Evolutionary conservation across 768 basidiomycete species (phyloP).

Genomic region (Leccinum pellstonianum): DNA sequence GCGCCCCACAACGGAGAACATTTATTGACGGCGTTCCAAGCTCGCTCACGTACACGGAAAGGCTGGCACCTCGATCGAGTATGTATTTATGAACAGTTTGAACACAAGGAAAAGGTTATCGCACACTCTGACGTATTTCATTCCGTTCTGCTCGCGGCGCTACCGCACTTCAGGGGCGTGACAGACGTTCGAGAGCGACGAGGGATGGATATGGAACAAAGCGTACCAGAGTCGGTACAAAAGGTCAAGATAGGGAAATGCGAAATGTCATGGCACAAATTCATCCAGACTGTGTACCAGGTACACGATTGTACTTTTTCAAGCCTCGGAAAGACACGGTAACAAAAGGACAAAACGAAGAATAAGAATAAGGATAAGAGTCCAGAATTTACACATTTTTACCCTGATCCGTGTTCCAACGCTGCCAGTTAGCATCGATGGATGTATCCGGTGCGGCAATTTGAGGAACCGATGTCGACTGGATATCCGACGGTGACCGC

Average conservation of each 20-base stretch:
- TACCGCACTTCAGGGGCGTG: neutral
- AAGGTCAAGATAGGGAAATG: neutral
- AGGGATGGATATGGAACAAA: neutral
- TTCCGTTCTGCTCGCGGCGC: neutral
- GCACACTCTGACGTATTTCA: neutral
- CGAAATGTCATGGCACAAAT: neutral
- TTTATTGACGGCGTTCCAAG: neutral
- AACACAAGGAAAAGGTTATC: neutral
- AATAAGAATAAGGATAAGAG: neutral
- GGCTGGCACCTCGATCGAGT: neutral
- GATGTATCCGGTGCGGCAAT: constrained; percentile 9
- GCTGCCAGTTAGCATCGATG: constrained; percentile 22
- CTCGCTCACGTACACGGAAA: neutral
- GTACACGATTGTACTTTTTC: neutral
- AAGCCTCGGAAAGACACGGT: neutral
- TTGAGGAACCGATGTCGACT: constrained; percentile 9
- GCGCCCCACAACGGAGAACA: neutral
- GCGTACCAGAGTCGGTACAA: constrained; percentile 1
- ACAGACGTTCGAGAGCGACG: neutral
- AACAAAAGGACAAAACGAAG: constrained; percentile 16
- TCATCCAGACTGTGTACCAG: neutral
- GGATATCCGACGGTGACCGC: constrained; percentile 22
- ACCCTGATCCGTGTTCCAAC: constrained; percentile 13
- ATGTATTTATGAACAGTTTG: neutral
- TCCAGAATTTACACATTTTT: constrained; percentile 5